phyloP scores from a whole-genome alignment of 192 early-diverging fungal species.

The Coemansia sp. region DNA sequence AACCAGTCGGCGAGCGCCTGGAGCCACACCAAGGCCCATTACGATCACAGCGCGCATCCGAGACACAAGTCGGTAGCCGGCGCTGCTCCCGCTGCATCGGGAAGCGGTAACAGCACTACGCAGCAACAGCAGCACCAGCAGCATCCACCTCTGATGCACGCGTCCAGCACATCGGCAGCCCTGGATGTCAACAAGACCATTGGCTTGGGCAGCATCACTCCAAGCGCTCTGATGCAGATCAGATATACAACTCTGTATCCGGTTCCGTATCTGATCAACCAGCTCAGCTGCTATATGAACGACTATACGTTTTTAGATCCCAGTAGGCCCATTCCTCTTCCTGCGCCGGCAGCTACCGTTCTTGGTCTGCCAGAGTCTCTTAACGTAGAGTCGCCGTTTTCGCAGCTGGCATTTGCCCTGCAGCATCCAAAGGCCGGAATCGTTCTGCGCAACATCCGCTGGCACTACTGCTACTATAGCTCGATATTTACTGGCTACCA shows the following conservation, averaged over 20 bases:
- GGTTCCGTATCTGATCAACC: slow-evolving; percentile 28
- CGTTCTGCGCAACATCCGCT: slow-evolving; percentile 69
- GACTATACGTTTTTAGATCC: slow-evolving; percentile 34
- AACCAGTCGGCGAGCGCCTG: not conserved
- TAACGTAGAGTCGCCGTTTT: slow-evolving; percentile 53
- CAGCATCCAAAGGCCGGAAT: slow-evolving; percentile 67
- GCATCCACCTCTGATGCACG: not conserved
- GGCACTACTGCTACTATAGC: slow-evolving; percentile 78
- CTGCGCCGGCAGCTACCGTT: slow-evolving; percentile 14
- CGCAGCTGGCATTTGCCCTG: slow-evolving; percentile 64
- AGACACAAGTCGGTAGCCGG: not conserved
- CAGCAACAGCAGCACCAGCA: slow-evolving; percentile 12
- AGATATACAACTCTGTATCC: slow-evolving; percentile 44
- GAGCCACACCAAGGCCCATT: not conserved
- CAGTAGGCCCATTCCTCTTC: slow-evolving; percentile 24
- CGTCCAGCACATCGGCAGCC: not conserved
- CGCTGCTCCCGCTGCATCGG: not conserved
- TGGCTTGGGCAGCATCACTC: slow-evolving; percentile 24
- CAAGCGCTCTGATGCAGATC: slow-evolving; percentile 48
- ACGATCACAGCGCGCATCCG: slow-evolving; percentile 5
- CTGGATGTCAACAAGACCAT: slow-evolving; percentile 13
- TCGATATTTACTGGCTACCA: slow-evolving; percentile 78
- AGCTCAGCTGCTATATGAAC: slow-evolving; percentile 32
- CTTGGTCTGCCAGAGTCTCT: slow-evolving; percentile 27
- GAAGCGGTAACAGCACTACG: not conserved